Evolutionary conservation across 805 yeast genomes (phyloP).

Genomic region (Isabelozyma pseudorhagii): DNA sequence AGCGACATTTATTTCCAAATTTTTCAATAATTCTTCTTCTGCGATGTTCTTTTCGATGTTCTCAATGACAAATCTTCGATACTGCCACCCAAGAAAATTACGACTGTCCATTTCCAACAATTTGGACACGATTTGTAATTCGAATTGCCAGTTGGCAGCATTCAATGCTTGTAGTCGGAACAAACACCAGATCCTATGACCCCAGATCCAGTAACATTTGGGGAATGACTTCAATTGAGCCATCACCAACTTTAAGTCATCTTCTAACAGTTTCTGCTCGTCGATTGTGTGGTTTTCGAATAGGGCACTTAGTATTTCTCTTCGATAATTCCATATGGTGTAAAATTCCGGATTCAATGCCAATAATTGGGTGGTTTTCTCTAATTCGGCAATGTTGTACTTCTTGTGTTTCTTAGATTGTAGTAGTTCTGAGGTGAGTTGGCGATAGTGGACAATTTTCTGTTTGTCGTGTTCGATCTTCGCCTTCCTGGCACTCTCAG

Average conservation of each 20-base stretch:
- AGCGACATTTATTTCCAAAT: conserved; percentile 27
- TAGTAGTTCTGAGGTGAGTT: conserved; percentile 45
- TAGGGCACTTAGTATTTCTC: conserved; percentile 56
- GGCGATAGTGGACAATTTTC: conserved; percentile 56
- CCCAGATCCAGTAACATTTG: conserved; percentile 97
- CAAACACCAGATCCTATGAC: conserved; percentile 83
- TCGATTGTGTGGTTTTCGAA: conserved; percentile 13
- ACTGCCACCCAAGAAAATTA: conserved; percentile 96
- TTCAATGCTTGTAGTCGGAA: conserved; percentile 40
- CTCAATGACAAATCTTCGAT: conserved; percentile 68
- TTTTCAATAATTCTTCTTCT: neutral
- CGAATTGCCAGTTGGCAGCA: conserved; percentile 63
- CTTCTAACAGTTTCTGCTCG: conserved; percentile 26
- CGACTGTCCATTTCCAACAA: conserved; percentile 72
- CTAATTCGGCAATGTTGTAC: conserved; percentile 37
- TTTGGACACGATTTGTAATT: conserved; percentile 65
- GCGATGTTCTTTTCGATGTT: conserved; percentile 24
- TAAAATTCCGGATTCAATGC: conserved; percentile 80
- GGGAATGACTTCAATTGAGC: conserved; percentile 63
- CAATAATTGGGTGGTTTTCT: conserved; percentile 55
- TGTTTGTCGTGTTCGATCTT: conserved; percentile 57
- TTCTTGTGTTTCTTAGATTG: conserved; percentile 12
- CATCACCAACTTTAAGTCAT: conserved; percentile 63
- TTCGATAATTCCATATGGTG: conserved; percentile 84
- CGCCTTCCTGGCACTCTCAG: conserved; percentile 51